Evolutionary conservation across 257 asterid genomes (phyloP).

Genomic region (Solanum chilense): DNA sequence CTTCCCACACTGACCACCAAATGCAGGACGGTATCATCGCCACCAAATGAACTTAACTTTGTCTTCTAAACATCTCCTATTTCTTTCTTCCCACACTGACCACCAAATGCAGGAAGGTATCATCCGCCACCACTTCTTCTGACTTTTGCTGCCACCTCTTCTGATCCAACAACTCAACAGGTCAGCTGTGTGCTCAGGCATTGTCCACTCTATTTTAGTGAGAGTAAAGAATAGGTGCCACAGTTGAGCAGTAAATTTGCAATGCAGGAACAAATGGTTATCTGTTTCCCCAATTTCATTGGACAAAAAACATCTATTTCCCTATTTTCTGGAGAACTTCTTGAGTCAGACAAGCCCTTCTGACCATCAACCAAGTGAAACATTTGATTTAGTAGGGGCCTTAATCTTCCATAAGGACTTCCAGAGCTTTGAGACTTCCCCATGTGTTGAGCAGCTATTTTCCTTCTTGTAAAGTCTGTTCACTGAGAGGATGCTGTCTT

Average conservation of each 20-base stretch:
- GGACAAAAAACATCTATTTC: background rate
- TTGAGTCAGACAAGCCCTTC: background rate
- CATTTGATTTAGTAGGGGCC: background rate
- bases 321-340: background rate
- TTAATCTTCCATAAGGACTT: background rate
- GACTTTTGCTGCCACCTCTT: background rate
- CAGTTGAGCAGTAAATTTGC: background rate
- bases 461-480: background rate
- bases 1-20: background rate
- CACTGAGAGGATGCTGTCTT: background rate
- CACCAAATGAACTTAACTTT: background rate
- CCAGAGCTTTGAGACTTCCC: background rate
- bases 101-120: background rate
- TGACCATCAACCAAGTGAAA: background rate
- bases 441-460: background rate
- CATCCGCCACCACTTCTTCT: background rate
- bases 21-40: background rate
- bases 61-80: background rate
- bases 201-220: background rate
- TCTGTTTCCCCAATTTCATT: background rate
- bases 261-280: background rate
- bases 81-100: background rate
- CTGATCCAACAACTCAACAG: background rate
- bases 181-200: background rate
- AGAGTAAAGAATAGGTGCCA: background rate